phyloP scores from a whole-genome alignment of 768 basidiomycete genomes.

The Boletus edulis region DNA sequence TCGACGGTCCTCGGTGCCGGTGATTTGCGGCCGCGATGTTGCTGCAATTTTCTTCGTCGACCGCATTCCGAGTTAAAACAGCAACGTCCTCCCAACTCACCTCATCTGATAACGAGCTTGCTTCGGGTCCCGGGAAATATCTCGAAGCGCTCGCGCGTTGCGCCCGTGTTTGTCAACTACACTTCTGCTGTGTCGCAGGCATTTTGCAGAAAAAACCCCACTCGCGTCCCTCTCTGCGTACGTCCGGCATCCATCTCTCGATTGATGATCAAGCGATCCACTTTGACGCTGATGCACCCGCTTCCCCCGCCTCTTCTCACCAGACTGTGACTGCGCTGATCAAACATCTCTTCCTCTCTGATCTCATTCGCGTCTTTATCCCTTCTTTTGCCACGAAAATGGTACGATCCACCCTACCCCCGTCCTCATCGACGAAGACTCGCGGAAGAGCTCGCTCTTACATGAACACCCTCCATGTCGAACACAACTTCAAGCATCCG shows the following conservation, averaged over 20 bases:
- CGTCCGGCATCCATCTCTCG: no score
- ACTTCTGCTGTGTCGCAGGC: not conserved
- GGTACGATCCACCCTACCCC: slow-evolving; percentile 20
- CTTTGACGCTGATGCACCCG: no score
- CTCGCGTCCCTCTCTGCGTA: no score
- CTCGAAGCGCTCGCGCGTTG: slow-evolving; percentile 30
- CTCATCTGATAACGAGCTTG: slow-evolving; percentile 12
- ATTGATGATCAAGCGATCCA: no score
- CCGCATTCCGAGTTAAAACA: not conserved
- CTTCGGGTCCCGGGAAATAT: slow-evolving; percentile 20
- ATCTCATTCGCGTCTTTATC: slow-evolving; percentile 16
- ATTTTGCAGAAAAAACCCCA: no score
- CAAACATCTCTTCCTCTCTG: not conserved
- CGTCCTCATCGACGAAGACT: slow-evolving; percentile 29
- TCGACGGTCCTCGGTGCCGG: no score
- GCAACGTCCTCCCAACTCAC: slow-evolving; percentile 29
- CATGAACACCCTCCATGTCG: slow-evolving; percentile 30
- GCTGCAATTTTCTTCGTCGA: not conserved
- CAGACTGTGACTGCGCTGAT: no score
- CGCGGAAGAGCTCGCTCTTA: slow-evolving; percentile 32
- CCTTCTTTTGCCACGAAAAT: slow-evolving; percentile 31
- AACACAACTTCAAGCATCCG: not conserved
- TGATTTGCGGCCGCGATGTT: no score
- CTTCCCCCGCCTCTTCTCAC: no score
- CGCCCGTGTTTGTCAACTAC: slow-evolving; percentile 28